These are phyloP conservation scores for Solanum hybrid DNA, from an alignment of 305 asterid species.

Conservation along the genomic window DNA sequence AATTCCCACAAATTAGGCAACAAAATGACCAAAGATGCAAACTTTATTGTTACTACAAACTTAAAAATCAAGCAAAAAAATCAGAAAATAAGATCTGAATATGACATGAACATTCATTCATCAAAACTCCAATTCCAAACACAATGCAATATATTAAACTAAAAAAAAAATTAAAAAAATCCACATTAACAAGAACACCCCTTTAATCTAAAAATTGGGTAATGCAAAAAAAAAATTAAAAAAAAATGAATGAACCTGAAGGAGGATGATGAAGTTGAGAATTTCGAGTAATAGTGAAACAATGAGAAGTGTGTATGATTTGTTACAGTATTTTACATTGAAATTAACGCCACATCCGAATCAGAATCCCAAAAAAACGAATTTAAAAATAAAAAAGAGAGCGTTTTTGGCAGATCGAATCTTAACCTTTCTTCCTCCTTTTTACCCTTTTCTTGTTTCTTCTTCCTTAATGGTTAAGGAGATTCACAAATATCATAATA, in stretches of 20 bases:
- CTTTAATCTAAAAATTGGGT: not conserved
- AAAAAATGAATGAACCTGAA: not conserved
- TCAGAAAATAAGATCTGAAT: slow-evolving; percentile 3
- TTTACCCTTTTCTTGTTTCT: not conserved
- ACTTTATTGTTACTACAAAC: not conserved
- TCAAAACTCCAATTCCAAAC: not conserved
- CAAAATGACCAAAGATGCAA: not conserved
- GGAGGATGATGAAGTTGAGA: not conserved
- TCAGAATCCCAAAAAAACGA: slow-evolving; percentile 6
- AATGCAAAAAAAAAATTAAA: not conserved
- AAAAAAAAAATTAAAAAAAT: not conserved
- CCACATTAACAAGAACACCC: not conserved
- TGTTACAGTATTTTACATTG: not conserved
- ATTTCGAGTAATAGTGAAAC: not conserved
- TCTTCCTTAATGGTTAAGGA: not conserved
- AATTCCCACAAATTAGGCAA: not conserved
- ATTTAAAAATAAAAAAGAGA: not conserved
- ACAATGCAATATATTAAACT: not conserved
- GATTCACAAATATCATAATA: not conserved
- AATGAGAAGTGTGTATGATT: not conserved
- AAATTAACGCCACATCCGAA: slow-evolving; percentile 15
- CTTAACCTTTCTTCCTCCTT: slow-evolving; percentile 24
- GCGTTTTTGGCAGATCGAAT: slow-evolving; percentile 17
- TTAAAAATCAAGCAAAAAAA: not conserved
- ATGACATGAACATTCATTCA: not conserved